Base-by-base conservation (phyloP, 1,139 yeast species). In the Zygoascus meyerae region DNA sequence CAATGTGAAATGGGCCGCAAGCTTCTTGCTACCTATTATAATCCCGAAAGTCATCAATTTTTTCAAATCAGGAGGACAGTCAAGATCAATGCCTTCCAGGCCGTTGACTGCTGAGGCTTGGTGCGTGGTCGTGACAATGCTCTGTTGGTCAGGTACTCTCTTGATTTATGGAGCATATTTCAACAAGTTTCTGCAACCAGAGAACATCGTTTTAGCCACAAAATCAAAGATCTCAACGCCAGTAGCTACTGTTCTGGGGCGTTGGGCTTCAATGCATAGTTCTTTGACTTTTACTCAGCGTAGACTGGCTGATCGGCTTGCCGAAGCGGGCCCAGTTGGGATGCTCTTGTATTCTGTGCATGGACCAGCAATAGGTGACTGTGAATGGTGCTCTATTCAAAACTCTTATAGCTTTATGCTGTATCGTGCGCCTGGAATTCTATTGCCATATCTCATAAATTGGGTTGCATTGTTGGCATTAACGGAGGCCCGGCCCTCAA, bases 351-450 rank as follows among this genome's bases (percentile, higher is more conserved):
- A 58, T 42, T 49, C 61, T 2, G 44, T 55, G 2, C 56, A 54
- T 45, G 64, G 64, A 3, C 55, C 61, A 4, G 54, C 59, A 1
- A 39, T 55, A 26, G 53, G 50, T 7, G 47, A 50, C 31, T 61
- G 64, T 38, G 52, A 50, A 17, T 61, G 62, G 60, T 61, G 64
- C 45, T 45, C 49, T 4, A 43, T 52, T 8, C 51, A 48, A 21
- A 40, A 47, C 9, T 53, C 52, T 0, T n/a, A 29, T 31, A 43
- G 57, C n/a, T 54, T 52, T 35, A 42, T 56, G 28, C 30, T 52
- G 30, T 61, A 55, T 46, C 43, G 52, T 5, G 30, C 55, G 12
- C 59, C 63, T 4, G 47, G 48, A 15, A 42, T 54, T 8, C 34
- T 50, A 11, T 39, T 54, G 38, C 60, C 62, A 2, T 59, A 60